Base-by-base conservation (phyloP, 2,329 filamentous ascomycete species). In the Neofusicoccum laricinum region DNA sequence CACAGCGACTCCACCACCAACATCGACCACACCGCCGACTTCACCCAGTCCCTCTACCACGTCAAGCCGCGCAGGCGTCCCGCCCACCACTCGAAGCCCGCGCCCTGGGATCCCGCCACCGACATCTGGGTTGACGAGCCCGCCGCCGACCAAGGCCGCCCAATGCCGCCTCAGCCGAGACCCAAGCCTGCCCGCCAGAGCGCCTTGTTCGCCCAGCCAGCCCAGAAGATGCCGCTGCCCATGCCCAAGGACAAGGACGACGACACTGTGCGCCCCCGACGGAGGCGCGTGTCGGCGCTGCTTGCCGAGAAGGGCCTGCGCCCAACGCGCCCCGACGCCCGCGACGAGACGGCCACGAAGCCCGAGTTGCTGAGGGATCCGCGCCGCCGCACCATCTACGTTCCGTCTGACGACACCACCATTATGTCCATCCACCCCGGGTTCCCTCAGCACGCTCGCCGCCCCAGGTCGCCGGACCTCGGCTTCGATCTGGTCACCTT, bases 371-470 rank as follows among this genome's bases (percentile, higher is more conserved):
- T 69, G 65, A 81, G 81, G 68, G 77, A 81, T 17, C 74, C 76
- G 4, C 75, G 81, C 61, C 73, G 81, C 65, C 74, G 79, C 65
- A 84, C 81, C 2, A 84, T 84, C 50, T 84, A 82, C 68, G 76
- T 83, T 12, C 82, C 82, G 11, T 77, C 78, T 2, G 81, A 84
- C 34, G 81, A 84, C 64, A 84, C 82, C 5, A 82, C 81, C 1
- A 73, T 84, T 30, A 72, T 83, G 67, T 84, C 81, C 1, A 82
- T 84, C 49, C 82, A 83, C 68, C 82, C 82, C 3, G 81, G 81
- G 45, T 67, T 72, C 1, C 70, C 70, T n/a, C 67, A 67, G 40
- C 67, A 68, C 45, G 70, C 71, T 36, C 59, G 67, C 11, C 68
- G 76, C 49, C 69, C 72, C 62, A 67, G 68, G n/a, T 77, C 75